Conservation (phyloP, 345 rosid genomes). For the Ceriops tagal region DNA sequence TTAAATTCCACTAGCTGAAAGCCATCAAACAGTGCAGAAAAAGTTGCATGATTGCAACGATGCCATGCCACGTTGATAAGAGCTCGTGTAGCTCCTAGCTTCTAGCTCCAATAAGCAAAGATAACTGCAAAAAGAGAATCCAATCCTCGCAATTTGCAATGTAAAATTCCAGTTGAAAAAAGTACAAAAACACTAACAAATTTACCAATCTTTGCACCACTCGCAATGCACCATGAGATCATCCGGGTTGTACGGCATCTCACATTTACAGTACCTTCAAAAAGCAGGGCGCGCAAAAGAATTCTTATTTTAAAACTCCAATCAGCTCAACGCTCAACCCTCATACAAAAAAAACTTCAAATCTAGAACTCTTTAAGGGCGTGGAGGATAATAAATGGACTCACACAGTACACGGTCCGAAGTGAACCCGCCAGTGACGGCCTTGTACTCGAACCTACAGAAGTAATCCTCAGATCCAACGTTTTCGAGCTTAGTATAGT, state of each 20-base stretch:
- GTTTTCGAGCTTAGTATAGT: conserved; percentile 72
- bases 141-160: not conserved
- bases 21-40: not conserved
- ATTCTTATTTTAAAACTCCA: conserved; percentile 3
- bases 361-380: not conserved
- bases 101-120: conserved; percentile 10
- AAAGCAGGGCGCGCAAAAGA: conserved; percentile 14
- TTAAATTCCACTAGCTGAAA: no score
- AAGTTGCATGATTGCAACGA: not conserved
- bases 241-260: conserved; percentile 86
- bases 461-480: conserved; percentile 83
- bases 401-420: conserved; percentile 85
- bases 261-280: conserved; percentile 79
- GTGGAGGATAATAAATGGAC: conserved; percentile 19
- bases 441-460: conserved; percentile 78
- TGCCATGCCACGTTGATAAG: not conserved
- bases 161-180: not conserved
- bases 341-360: not conserved
- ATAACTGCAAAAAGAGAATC: conserved; percentile 1
- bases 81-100: not conserved
- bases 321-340: not conserved
- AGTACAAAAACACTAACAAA: not conserved
- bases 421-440: conserved; percentile 69
- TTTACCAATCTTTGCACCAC: conserved; percentile 83
- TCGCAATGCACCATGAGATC: conserved; percentile 86